Conservation (phyloP, 345 rosid species). For the Pistacia integerrima region DNA sequence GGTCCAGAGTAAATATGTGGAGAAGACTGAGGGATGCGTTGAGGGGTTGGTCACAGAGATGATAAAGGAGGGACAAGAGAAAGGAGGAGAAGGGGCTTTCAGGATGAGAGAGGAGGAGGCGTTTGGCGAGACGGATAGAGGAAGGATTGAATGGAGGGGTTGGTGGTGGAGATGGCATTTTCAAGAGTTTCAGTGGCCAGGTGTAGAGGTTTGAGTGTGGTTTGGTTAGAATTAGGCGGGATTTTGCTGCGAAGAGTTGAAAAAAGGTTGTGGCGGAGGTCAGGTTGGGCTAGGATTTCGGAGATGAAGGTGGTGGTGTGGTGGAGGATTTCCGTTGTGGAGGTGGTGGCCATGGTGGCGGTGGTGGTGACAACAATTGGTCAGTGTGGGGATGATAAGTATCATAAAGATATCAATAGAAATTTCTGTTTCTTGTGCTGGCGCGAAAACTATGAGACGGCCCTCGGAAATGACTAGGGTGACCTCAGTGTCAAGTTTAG, state of each 20-base stretch:
- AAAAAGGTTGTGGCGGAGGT: slow-evolving; percentile 47
- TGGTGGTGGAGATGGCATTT: slow-evolving; percentile 38
- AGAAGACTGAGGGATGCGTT: slow-evolving; percentile 43
- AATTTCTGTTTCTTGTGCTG: slow-evolving; percentile 3
- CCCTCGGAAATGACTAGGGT: slow-evolving; percentile 1
- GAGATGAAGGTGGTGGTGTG: slow-evolving; percentile 43
- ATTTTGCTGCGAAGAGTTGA: slow-evolving; percentile 35
- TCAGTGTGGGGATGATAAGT: not conserved
- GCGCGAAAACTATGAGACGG: slow-evolving; percentile 19
- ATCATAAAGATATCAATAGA: not conserved
- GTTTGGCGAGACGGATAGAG: slow-evolving; percentile 48
- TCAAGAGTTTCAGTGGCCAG: slow-evolving; percentile 53
- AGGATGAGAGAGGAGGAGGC: slow-evolving; percentile 46
- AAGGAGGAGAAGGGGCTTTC: slow-evolving; percentile 43
- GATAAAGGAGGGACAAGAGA: slow-evolving; percentile 49
- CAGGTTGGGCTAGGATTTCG: slow-evolving; percentile 39
- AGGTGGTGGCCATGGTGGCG: slow-evolving; percentile 17
- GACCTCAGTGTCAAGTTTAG: not conserved
- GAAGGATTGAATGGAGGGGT: slow-evolving; percentile 34
- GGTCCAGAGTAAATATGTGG: slow-evolving; percentile 46
- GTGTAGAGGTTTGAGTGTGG: slow-evolving; percentile 33
- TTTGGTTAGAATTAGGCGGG: slow-evolving; percentile 19
- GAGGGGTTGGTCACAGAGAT: slow-evolving; percentile 42
- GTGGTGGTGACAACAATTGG: not conserved
- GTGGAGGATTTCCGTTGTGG: slow-evolving; percentile 43